Conservation (phyloP, 176 grass and related monocot species). For the Avena sativa region DNA sequence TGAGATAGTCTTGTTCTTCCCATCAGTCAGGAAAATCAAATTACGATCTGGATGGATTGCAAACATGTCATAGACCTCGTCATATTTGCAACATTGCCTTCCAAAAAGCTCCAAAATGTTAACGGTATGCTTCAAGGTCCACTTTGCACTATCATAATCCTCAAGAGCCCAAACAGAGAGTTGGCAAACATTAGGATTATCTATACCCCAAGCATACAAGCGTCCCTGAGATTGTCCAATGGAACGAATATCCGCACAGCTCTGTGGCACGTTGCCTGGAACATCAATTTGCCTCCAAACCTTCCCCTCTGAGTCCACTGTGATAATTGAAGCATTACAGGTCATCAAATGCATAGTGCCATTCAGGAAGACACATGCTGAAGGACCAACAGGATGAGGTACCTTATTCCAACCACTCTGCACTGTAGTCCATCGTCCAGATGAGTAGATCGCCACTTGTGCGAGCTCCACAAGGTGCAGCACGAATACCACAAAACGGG, state of each 20-base stretch:
- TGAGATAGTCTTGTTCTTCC: not conserved
- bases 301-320: slow-evolving; percentile 18
- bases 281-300: not conserved
- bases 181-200: not conserved
- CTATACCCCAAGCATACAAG: not conserved
- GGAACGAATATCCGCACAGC: not conserved
- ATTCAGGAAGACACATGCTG: not conserved
- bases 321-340: not conserved
- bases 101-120: slow-evolving; percentile 6
- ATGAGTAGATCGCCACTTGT: slow-evolving; percentile 21
- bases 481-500: not conserved
- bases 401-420: not conserved
- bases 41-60: slow-evolving; percentile 24
- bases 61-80: not conserved
- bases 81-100: not conserved
- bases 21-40: slow-evolving; percentile 26
- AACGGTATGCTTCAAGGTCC: slow-evolving; percentile 9
- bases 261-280: not conserved
- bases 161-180: slow-evolving; percentile 4
- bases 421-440: not conserved
- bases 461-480: not conserved
- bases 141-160: slow-evolving; percentile 1
- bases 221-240: slow-evolving; percentile 16
- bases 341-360: not conserved
- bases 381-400: not conserved